Evolutionary conservation across 495 filamentous ascomycete species (phyloP).

Genomic region (Penicillium angulare): DNA sequence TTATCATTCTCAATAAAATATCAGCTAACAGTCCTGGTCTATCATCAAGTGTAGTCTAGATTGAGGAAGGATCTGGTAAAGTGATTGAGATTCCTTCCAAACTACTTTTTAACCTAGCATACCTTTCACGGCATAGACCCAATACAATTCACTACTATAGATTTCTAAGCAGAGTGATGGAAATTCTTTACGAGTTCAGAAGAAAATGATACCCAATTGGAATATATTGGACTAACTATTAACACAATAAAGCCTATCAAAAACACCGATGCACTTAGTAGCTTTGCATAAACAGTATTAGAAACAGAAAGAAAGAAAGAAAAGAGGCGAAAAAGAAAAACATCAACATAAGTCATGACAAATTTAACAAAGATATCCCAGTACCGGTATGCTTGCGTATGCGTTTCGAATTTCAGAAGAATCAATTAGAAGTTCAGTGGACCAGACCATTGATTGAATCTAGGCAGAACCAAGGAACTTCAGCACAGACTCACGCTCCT

Average conservation of each 20-base stretch:
- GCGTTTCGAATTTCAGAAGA: background rate
- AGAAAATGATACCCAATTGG: too few relatives aligned
- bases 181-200: background rate
- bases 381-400: background rate
- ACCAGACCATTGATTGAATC: background rate
- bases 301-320: background rate
- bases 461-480: slow-evolving; percentile 60
- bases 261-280: background rate
- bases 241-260: background rate
- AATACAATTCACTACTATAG: background rate
- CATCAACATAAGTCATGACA: background rate
- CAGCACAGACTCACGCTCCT: slow-evolving; percentile 82
- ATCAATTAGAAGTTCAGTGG: background rate
- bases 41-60: too few relatives aligned
- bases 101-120: too few relatives aligned
- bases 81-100: too few relatives aligned
- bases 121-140: too few relatives aligned
- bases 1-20: too few relatives aligned
- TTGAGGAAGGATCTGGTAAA: too few relatives aligned
- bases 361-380: background rate
- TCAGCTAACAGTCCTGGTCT: too few relatives aligned
- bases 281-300: background rate
- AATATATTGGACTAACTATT: background rate
- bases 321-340: background rate
- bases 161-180: background rate